Percentiles rank a stretch among this genome's conserved stretches.
phyloP scores from a whole-genome alignment of 768 basidiomycete species.

The Suillus spraguei region DNA sequence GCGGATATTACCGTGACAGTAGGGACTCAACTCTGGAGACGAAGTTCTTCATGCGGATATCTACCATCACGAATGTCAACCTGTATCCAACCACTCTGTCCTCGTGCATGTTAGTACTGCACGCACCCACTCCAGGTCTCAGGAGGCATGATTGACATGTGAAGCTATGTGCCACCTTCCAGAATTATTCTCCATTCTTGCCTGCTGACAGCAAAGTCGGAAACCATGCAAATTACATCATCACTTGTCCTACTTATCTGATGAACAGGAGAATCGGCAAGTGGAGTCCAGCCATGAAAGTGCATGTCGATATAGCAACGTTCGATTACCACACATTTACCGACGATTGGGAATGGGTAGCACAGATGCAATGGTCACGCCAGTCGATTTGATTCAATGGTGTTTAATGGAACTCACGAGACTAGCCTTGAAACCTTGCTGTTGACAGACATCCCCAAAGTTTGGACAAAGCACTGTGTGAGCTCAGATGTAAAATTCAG shows the following conservation, averaged over 20 bases:
- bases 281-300: background rate
- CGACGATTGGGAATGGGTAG: no score
- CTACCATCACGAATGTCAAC: no score
- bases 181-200: background rate
- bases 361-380: background rate
- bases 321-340: background rate
- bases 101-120: background rate
- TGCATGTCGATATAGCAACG: background rate
- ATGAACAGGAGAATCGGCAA: background rate
- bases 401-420: no score
- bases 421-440: background rate
- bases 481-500: background rate
- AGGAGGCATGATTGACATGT: background rate
- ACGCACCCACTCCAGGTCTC: no score
- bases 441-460: background rate
- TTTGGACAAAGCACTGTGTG: background rate
- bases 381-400: background rate
- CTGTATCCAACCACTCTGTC: background rate
- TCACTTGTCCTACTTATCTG: background rate
- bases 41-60: no score
- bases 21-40: no score
- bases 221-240: background rate
- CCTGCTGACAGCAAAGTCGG: background rate
- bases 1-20: no score
- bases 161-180: background rate